Evolutionary conservation across 1,284 basidiomycete species (phyloP).

Genomic region (Schizophyllum commune): DNA sequence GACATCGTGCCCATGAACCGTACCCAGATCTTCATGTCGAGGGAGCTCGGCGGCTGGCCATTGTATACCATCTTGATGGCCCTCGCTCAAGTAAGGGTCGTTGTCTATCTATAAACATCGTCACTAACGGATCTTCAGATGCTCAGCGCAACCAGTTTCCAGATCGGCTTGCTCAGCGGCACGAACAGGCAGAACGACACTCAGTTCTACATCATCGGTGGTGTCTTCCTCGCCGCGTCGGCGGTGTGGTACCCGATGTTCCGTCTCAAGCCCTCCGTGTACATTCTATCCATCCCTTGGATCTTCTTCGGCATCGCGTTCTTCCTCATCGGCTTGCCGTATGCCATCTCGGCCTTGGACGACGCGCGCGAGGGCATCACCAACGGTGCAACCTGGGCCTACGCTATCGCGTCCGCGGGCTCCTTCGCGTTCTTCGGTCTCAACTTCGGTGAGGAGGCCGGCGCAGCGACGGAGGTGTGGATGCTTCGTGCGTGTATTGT

Average conservation of each 20-base stretch:
- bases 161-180: conserved; percentile 82
- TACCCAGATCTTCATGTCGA: conserved; percentile 72
- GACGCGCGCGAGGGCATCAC: conserved; percentile 56
- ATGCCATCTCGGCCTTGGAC: conserved; percentile 54
- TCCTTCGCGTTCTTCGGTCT: conserved; percentile 89
- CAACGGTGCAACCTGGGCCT: conserved; percentile 78
- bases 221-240: conserved; percentile 77
- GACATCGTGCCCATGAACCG: conserved; percentile 68
- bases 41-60: conserved; percentile 76
- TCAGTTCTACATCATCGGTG: conserved; percentile 81
- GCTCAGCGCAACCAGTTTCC: conserved; percentile 86
- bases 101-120: conserved; percentile 1
- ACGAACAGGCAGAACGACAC: conserved; percentile 72
- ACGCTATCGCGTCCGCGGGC: conserved; percentile 81
- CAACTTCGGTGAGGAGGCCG: conserved; percentile 92
- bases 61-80: conserved; percentile 83
- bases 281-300: conserved; percentile 80
- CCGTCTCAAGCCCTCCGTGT: conserved; percentile 79
- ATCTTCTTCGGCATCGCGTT: conserved; percentile 82
- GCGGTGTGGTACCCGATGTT: conserved; percentile 86
- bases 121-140: conserved; percentile 37
- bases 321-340: conserved; percentile 81
- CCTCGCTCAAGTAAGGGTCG: conserved; percentile 55
- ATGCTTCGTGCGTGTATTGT: conserved; percentile 81
- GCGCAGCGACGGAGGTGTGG: conserved; percentile 89